Evolutionary conservation across 2,329 filamentous ascomycete species (phyloP), one percentile per base, ranked within the genome.

Genomic region (Penicillium sp.): DNA sequence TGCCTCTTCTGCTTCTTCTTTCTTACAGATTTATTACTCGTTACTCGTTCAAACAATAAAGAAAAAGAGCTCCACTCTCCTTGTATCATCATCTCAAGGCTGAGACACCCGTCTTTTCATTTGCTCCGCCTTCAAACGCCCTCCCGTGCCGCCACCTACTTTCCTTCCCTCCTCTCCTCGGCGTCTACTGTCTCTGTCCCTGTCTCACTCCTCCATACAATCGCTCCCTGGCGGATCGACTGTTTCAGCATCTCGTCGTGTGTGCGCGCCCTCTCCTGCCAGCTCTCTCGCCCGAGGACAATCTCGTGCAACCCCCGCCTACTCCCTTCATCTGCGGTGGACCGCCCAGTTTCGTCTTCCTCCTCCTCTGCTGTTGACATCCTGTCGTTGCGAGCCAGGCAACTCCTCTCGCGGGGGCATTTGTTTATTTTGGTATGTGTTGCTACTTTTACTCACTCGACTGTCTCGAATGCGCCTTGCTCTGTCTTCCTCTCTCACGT

Each of bases 161-260:
- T 30, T 18, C 26, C 51, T 46, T 47, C 47, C 24, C 28, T 28
- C 45, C 45, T 48, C 47, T 49, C 40, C 45, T 54, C 59, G 47
- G 47, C 59, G 57, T 47, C 52, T 58, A 52, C 47, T 40, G 51
- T 47, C 47, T 56, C n/a, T n/a, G n/a, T 49, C 47, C 47, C 43
- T 57, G 50, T 48, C 35, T 28, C 55, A 35, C 48, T n/a, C 55
- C 38, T 58, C 47, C 38, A 43, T 42, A 23, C 63, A 57, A 63
- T 69, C 68, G 66, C 72, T 72, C 71, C 71, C 71, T 64, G 72
- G 72, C 64, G 72, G 71, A 74, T 72, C 71, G 66, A 68, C 68
- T 66, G 68, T 67, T 65, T 67, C 63, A 63, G 61, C 57, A 59
- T 60, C 57, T 53, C 59, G 52, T 56, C 35, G 20, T 49, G 33